A percentile compares a stretch with the other conserved stretches of the same genome.
phyloP scores from a whole-genome alignment of 2,329 filamentous ascomycete genomes.

The Byssoonygena ceratinophila region DNA sequence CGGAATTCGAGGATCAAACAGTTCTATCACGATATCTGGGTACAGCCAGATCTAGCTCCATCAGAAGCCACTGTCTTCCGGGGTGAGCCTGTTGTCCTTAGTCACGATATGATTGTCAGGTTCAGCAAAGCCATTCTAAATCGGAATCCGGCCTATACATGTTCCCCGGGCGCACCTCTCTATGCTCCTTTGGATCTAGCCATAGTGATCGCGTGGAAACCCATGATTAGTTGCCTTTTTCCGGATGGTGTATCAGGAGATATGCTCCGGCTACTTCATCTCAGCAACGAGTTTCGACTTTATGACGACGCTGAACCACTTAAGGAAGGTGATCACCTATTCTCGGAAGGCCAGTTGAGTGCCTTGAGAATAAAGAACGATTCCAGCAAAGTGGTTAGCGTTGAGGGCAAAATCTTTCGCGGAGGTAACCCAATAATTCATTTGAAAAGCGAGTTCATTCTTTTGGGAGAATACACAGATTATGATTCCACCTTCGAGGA shows the following conservation, averaged over 20 bases:
- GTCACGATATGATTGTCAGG: constrained; percentile 55
- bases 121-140: constrained; percentile 98
- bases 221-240: constrained; percentile 98
- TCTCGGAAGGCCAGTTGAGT: constrained; percentile 90
- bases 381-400: constrained; percentile 99
- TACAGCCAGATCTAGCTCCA: neutral
- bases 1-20: constrained; percentile 60
- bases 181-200: constrained; percentile 93
- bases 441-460: constrained; percentile 95
- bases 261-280: constrained; percentile 85
- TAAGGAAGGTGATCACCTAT: constrained; percentile 87
- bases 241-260: constrained; percentile 92
- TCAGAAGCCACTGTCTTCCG: neutral
- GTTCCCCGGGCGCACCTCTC: constrained; percentile 71
- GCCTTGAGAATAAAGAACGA: constrained; percentile 88
- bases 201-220: constrained; percentile 95
- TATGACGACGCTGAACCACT: constrained; percentile 84
- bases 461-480: constrained; percentile 83
- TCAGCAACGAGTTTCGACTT: constrained; percentile 98
- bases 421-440: constrained; percentile 86
- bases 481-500: constrained; percentile 98
- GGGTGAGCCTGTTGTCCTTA: neutral
- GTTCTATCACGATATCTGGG: neutral
- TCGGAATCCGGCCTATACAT: constrained; percentile 92
- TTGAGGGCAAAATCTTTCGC: constrained; percentile 86